Conservation (phyloP, 768 basidiomycete genomes). For the Naganishia randhawae region DNA sequence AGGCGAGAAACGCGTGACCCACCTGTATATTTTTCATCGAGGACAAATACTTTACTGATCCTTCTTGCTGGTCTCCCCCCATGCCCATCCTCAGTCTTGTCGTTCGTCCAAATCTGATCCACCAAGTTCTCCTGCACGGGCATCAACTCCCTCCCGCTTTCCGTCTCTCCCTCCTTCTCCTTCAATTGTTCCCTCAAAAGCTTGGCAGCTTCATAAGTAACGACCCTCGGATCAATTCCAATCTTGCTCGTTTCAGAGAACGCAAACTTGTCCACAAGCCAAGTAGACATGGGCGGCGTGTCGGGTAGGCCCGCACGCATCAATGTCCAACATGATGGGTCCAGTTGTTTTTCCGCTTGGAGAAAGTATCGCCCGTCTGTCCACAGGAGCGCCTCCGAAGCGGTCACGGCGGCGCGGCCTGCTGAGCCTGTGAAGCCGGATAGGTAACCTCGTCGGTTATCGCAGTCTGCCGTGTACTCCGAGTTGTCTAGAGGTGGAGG, state of each 20-base stretch:
- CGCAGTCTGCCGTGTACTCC: slow-evolving; percentile 81
- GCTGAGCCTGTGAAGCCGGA: slow-evolving; percentile 94
- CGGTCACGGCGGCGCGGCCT: slow-evolving; percentile 77
- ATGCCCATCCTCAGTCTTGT: background rate
- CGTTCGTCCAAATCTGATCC: slow-evolving; percentile 36
- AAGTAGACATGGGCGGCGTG: slow-evolving; percentile 38
- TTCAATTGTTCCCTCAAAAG: slow-evolving; percentile 2
- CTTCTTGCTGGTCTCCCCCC: slow-evolving; percentile 62
- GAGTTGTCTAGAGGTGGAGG: slow-evolving; percentile 57
- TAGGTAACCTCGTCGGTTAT: slow-evolving; percentile 79
- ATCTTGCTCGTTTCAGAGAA: slow-evolving; percentile 56
- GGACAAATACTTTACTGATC: slow-evolving; percentile 62
- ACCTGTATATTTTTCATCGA: slow-evolving; percentile 74
- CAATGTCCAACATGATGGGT: slow-evolving; percentile 63
- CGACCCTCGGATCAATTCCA: slow-evolving; percentile 66
- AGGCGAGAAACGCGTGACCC: slow-evolving; percentile 16
- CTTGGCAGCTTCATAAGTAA: slow-evolving; percentile 42
- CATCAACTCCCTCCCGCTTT: slow-evolving; percentile 54
- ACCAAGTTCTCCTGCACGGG: slow-evolving; percentile 68
- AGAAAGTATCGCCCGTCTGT: slow-evolving; percentile 95
- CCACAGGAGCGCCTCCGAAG: slow-evolving; percentile 71
- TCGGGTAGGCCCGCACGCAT: slow-evolving; percentile 89
- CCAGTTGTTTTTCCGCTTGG: slow-evolving; percentile 81
- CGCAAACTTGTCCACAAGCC: slow-evolving; percentile 37
- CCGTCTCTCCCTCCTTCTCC: background rate